phyloP scores from a whole-genome alignment of 2,329 filamentous ascomycete genomes.

The Curvularia sp. region DNA sequence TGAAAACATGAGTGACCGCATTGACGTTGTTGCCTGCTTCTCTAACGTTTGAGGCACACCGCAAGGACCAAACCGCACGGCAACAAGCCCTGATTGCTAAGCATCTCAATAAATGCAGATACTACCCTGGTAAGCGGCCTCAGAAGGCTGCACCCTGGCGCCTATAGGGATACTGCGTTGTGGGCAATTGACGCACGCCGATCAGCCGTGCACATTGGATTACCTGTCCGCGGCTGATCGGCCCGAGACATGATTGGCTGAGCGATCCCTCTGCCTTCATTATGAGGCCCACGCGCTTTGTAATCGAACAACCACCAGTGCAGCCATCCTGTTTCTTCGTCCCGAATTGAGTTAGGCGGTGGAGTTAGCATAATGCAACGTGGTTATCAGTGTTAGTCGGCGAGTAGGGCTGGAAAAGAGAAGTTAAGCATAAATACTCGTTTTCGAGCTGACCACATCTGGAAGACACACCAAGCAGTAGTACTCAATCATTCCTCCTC shows the following conservation, averaged over 20 bases:
- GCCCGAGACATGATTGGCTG: not conserved
- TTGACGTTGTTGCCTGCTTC: not conserved
- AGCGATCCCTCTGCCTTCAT: not conserved
- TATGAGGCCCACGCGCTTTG: not conserved
- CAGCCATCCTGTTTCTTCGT: not conserved
- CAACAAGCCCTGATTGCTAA: not conserved
- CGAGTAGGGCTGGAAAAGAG: not conserved
- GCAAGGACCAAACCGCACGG: not conserved
- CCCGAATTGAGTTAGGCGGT: not conserved
- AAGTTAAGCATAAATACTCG: not conserved
- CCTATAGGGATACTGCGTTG: not conserved
- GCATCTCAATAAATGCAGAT: not conserved
- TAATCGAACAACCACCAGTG: not conserved
- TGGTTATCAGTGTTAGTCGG: not conserved
- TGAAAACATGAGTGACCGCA: not conserved
- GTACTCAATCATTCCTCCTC: too few relatives aligned
- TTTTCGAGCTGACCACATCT: not conserved
- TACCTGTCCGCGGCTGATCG: not conserved
- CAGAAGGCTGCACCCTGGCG: not conserved
- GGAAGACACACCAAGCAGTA: not conserved
- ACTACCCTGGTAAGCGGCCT: too few relatives aligned
- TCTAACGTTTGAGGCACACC: not conserved
- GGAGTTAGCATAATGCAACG: not conserved
- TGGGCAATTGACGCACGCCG: not conserved
- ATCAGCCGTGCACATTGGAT: not conserved